Evolutionary conservation across 2,329 filamentous ascomycete genomes (phyloP).

Genomic region (Sporothrix sp.): DNA sequence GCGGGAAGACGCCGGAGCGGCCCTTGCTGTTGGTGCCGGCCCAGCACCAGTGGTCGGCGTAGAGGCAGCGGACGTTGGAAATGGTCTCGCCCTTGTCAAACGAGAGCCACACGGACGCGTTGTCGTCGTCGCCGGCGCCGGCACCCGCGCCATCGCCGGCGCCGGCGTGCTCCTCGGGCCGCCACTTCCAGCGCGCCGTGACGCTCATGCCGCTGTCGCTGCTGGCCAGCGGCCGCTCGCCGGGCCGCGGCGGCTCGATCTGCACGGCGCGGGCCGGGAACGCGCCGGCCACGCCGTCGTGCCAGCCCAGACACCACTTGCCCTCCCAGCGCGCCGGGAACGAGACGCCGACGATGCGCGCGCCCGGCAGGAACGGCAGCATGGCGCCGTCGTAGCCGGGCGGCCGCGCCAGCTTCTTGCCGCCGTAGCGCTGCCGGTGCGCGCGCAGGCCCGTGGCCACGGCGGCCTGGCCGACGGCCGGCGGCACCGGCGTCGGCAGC

Average conservation of each 20-base stretch:
- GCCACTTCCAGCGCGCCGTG: conserved; percentile 44
- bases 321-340: conserved; percentile 43
- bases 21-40: conserved; percentile 27
- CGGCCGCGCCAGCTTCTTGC: conserved; percentile 26
- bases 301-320: conserved; percentile 49
- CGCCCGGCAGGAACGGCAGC: conserved; percentile 36
- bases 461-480: conserved; percentile 24
- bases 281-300: conserved; percentile 42
- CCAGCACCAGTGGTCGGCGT: conserved; percentile 29
- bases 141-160: conserved; percentile 13
- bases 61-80: conserved; percentile 49
- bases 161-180: conserved; percentile 21
- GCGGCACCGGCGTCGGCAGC: conserved; percentile 22
- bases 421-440: conserved; percentile 28
- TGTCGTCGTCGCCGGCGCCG: conserved; percentile 26
- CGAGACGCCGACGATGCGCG: conserved; percentile 39
- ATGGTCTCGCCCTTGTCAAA: conserved; percentile 59
- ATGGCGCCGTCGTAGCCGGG: conserved; percentile 26
- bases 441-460: conserved; percentile 27
- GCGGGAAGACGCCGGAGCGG: conserved; percentile 27
- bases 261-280: conserved; percentile 40
- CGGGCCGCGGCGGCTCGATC: conserved; percentile 37
- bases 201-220: conserved; percentile 39
- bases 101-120: conserved; percentile 39
- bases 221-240: conserved; percentile 37